Evolutionary conservation across 257 asterid species (phyloP), one percentile per base, ranked within the genome.

Genomic region (Solanum corneliomulleri): DNA sequence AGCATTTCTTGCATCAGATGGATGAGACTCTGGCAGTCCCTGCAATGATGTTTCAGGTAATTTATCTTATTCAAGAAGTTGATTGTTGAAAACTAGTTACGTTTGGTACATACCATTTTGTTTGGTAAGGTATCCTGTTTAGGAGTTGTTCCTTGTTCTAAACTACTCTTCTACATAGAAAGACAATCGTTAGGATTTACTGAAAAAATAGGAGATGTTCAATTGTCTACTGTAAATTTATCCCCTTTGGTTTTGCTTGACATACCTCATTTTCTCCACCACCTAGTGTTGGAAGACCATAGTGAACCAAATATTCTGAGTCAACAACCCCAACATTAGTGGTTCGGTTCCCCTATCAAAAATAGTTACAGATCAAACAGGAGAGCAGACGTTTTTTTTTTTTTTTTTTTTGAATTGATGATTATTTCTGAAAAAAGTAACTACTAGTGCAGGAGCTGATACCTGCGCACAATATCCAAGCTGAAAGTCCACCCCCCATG

Each of bases 391-490:
- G 13, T 74, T n/a, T 56, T 74, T n/a, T 56, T 18, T 56, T 56
- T 49, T 37, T 68, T 25, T 2, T 66, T 72, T 10, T 9, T 33
- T 33, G 35, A 4, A 20, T 20, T 37, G 52, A 21, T 7, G 20
- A 74, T 39, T 42, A 68, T 64, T 27, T 42, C 3, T 20, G 66
- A 20, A 69, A 84, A 16, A 45, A 0, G 37, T 42, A 41, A 70
- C 7, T 60, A n/a, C 4, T 33, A 62, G 27, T 1, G 33, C 23
- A 33, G 76, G 84, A 84, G 20, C 12, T 86, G 90, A 88, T 88
- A 95, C 98, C 96, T 92, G 93, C 20, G 94, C 94, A 80, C 98
- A 95, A 89, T 95, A 90, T 60, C 97, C 97, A 81, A 94, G 93
- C 89, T 94, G 95, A 83, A 92, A 91, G 92, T 94, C 98, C 87